Evolutionary conservation across 768 basidiomycete genomes (phyloP).

Genomic region (Dioszegia hungarica): DNA sequence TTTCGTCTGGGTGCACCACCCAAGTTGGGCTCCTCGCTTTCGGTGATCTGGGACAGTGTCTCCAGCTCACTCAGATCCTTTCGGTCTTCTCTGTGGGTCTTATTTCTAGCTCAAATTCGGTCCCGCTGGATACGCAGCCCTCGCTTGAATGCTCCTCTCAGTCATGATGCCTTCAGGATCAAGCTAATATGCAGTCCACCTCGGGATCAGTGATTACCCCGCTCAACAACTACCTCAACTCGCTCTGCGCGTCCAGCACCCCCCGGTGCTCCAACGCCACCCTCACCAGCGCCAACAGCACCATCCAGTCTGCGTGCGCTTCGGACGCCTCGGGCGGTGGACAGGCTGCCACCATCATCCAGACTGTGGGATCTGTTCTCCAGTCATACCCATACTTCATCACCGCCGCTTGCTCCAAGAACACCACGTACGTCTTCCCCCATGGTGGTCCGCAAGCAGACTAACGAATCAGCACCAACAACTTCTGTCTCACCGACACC

Average conservation of each 20-base stretch:
- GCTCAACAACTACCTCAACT: conserved; percentile 38
- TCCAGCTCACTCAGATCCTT: conserved; percentile 30
- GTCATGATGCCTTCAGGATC: background rate
- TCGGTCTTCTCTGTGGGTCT: conserved; percentile 23
- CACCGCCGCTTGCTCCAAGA: conserved; percentile 43
- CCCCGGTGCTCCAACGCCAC: conserved; percentile 34
- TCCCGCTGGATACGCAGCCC: too few species aligned
- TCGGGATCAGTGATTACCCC: conserved; percentile 35
- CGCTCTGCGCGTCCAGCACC: conserved; percentile 36
- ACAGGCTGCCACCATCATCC: conserved; percentile 20
- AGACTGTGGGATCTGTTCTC: conserved; percentile 28
- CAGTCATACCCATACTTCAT: conserved; percentile 34
- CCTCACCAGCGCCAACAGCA: conserved; percentile 24
- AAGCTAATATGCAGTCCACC: background rate
- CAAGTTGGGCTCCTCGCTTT: conserved; percentile 27
- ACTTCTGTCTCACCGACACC: conserved; percentile 44
- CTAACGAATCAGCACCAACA: conserved; percentile 31
- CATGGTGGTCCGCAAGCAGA: background rate
- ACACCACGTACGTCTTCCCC: conserved; percentile 32
- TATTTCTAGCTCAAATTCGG: too few species aligned
- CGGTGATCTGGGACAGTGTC: conserved; percentile 36
- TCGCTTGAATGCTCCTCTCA: too few species aligned
- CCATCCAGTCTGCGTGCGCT: conserved; percentile 29
- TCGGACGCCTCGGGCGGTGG: conserved; percentile 36
- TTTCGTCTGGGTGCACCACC: conserved; percentile 22